A percentile compares a stretch with the other conserved stretches of the same genome.
These are phyloP conservation scores for Barnettozyma vustinii DNA, from an alignment of 805 yeast species.

Conservation along the genomic window DNA sequence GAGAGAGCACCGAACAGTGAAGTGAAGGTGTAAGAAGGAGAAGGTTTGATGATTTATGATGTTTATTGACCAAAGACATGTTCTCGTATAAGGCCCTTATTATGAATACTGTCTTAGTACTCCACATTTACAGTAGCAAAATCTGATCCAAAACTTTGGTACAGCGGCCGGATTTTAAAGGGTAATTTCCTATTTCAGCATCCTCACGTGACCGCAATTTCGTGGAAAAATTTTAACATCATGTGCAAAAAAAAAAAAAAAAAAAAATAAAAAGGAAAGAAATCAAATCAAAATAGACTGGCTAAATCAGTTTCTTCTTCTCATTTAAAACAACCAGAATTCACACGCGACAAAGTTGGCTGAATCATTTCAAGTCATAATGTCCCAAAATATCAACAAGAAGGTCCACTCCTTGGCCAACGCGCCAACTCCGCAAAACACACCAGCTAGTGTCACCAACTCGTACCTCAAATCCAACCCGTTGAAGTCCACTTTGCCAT, in stretches of 20 bases:
- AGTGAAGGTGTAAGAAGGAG: background rate
- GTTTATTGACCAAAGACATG: background rate
- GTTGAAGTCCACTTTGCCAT: slow-evolving; percentile 41
- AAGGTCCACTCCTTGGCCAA: slow-evolving; percentile 71
- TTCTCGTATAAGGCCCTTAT: background rate
- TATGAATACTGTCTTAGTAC: too few species aligned
- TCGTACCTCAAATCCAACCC: slow-evolving; percentile 63
- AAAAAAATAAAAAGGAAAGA: too few species aligned
- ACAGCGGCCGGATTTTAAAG: too few species aligned
- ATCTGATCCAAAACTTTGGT: too few species aligned
- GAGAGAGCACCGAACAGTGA: background rate
- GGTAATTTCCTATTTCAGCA: background rate
- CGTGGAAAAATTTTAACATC: background rate
- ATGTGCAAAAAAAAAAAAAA: background rate
- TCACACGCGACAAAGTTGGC: background rate
- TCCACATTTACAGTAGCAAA: too few species aligned
- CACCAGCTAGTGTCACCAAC: slow-evolving; percentile 83
- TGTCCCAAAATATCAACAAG: slow-evolving; percentile 86
- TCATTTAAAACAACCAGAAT: background rate
- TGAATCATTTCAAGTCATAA: slow-evolving; percentile 23
- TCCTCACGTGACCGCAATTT: background rate
- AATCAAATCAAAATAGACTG: background rate
- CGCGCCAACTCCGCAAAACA: slow-evolving; percentile 98
- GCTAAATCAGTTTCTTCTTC: background rate
- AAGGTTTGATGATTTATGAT: background rate